Conservation (phyloP, 768 basidiomycete genomes). For the Pleurotus citrinopileatus region DNA sequence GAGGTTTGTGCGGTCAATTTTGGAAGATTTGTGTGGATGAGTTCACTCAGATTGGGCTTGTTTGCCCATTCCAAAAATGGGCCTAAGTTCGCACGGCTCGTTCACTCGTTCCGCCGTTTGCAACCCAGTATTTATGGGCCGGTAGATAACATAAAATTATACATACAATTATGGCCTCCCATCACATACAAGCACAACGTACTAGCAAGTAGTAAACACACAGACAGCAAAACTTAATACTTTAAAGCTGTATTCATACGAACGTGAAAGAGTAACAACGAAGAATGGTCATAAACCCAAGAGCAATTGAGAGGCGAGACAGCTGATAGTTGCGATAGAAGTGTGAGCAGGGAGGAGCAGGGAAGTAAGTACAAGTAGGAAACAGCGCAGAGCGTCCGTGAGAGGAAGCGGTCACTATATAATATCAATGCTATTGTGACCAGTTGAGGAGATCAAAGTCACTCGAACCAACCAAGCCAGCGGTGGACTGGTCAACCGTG, state of each 20-base stretch:
- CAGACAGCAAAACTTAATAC: not conserved
- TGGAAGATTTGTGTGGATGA: constrained; percentile 4
- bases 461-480: constrained; percentile 38
- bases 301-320: constrained; percentile 10
- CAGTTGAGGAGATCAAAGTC: constrained; percentile 65
- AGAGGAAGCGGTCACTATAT: constrained; percentile 5
- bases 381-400: constrained; percentile 22
- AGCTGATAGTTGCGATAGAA: not conserved
- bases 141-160: not conserved
- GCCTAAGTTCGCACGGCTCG: not conserved
- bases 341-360: not conserved
- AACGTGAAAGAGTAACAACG: not conserved
- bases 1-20: constrained; percentile 2
- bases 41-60: constrained; percentile 1
- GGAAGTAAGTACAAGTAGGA: constrained; percentile 33
- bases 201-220: not conserved
- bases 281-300: constrained; percentile 51
- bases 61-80: constrained; percentile 3
- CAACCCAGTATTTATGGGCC: not conserved
- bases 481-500: constrained; percentile 38
- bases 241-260: not conserved
- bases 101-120: not conserved
- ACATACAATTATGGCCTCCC: not conserved
- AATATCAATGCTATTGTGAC: constrained; percentile 33
- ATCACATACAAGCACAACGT: not conserved